Conservation (phyloP, 1,284 basidiomycete species). For the Polyporus tsugae region DNA sequence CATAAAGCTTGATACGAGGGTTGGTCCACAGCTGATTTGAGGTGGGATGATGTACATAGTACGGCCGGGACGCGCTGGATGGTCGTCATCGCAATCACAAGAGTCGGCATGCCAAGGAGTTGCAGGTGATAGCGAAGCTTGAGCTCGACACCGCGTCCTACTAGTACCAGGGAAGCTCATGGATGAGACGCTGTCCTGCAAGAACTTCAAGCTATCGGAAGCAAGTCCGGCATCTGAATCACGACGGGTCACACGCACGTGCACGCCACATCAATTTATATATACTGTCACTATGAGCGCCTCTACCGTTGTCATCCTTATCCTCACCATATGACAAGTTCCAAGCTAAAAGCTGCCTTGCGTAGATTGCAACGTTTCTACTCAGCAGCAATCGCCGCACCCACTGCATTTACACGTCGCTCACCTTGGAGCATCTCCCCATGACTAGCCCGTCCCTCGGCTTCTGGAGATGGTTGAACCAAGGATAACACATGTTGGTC, state of each 20-base stretch:
- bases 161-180: too few species aligned
- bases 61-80: not conserved
- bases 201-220: too few species aligned
- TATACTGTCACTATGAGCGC: not conserved
- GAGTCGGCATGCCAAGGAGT: not conserved
- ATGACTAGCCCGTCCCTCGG: not conserved
- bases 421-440: not conserved
- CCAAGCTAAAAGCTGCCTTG: not conserved
- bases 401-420: not conserved
- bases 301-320: not conserved
- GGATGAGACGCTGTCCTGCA: too few species aligned
- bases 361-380: too few species aligned
- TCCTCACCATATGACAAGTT: not conserved
- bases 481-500: not conserved
- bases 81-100: not conserved
- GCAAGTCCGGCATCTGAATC: not conserved
- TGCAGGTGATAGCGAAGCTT: not conserved
- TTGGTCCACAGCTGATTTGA: not conserved
- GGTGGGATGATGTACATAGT: not conserved
- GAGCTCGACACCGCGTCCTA: not conserved
- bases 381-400: not conserved
- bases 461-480: not conserved
- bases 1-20: not conserved
- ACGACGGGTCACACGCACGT: conserved; percentile 2
- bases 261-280: not conserved